phyloP scores from a whole-genome alignment of 2,329 filamentous ascomycete genomes.

The Arthrobotrys sphaeroides region DNA sequence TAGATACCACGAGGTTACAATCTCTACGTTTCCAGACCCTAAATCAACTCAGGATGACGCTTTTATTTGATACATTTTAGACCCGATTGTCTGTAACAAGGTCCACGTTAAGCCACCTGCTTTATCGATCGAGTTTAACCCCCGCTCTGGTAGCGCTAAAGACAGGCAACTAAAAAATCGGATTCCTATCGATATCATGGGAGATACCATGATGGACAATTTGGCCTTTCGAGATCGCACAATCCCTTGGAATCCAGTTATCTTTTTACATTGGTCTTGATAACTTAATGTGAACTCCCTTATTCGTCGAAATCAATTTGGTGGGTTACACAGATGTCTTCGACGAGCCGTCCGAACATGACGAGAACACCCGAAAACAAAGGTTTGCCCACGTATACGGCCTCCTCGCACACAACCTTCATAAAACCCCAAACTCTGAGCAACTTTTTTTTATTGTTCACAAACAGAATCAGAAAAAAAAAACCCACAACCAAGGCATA shows the following conservation, averaged over 20 bases:
- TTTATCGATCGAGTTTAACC: not conserved
- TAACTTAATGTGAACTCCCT: not conserved
- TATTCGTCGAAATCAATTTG: not conserved
- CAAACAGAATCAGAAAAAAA: not conserved
- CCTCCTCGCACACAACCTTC: too few relatives aligned
- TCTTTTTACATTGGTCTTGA: not conserved
- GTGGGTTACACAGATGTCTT: slow-evolving; percentile 15
- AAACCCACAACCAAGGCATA: too few relatives aligned
- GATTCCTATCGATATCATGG: not conserved
- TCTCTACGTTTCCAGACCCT: not conserved
- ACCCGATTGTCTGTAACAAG: not conserved
- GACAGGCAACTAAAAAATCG: not conserved
- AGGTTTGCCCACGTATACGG: not conserved
- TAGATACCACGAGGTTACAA: slow-evolving; percentile 1
- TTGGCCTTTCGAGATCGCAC: not conserved
- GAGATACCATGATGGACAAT: not conserved
- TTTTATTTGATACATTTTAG: not conserved
- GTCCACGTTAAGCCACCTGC: slow-evolving; percentile 2
- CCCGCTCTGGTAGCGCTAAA: not conserved
- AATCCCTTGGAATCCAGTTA: not conserved
- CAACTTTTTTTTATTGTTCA: too few relatives aligned
- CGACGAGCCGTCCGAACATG: not conserved
- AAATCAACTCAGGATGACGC: not conserved
- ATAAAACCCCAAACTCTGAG: not conserved
- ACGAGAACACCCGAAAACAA: not conserved